Evolutionary conservation across 2,329 filamentous ascomycete genomes (phyloP), one percentile per base, ranked within the genome.

Genomic region (Neonectria magnoliae): DNA sequence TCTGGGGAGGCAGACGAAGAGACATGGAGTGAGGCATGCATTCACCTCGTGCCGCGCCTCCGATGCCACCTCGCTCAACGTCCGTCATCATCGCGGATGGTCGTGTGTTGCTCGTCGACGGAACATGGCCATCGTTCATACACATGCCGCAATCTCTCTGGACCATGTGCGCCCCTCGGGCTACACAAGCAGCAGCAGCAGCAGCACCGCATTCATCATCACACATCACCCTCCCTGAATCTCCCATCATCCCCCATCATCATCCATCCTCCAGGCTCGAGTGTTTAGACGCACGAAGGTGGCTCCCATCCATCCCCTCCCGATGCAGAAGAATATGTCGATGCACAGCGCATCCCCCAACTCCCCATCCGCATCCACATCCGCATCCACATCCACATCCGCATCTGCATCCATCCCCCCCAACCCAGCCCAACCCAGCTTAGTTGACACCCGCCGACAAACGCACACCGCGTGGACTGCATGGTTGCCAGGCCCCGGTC

Each of bases 281-380:
- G 62, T 62, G 53, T 68, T 44, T 45, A 54, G 63, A 68, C 60
- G 68, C 66, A 68, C 71, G 62, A 64, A 60, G 62, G 65, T 69
- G 71, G 66, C 63, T 57, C 60, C 41, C 38, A 16, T 42, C 25
- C 31, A 56, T 51, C 64, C 61, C 66, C 71, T 58, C 60, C 64
- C 56, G 62, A 70, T 70, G 69, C 62, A 72, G 62, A 72, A 70
- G 69, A 70, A 58, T 56, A 65, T 65, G 64, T 65, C 66, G 69
- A 62, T 67, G 70, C 67, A 72, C 67, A 57, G 68, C 61, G 66
- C 68, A 67, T 71, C 51, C 60, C 67, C 66, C 70, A 69, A 70
- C 71, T 62, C 55, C 69, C 61, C 68, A 36, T 62, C 59, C 68
- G 62, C 70, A 36, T 55, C 36, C n/a, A 33, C 47, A 57, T 31